phyloP scores from a whole-genome alignment of 2,329 filamentous ascomycete genomes.

The Neonectria faginata region DNA sequence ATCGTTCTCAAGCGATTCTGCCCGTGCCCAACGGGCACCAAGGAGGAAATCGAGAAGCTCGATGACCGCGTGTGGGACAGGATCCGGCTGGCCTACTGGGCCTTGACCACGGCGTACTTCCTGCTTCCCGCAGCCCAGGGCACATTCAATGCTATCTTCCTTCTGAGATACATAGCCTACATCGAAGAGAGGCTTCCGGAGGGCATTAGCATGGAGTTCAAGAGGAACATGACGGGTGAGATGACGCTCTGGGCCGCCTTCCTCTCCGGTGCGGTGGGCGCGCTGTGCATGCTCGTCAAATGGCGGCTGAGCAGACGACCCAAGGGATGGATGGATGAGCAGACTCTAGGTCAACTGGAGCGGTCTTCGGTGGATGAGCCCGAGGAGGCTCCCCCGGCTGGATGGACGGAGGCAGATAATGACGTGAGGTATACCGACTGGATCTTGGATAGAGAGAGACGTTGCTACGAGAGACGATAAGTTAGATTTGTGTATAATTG shows the following conservation, averaged over 20 bases:
- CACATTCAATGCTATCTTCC: conserved; percentile 33
- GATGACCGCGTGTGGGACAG: conserved; percentile 45
- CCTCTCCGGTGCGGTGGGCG: conserved; percentile 30
- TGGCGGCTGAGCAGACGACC: conserved; percentile 43
- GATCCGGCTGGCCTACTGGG: conserved; percentile 42
- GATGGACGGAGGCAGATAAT: conserved; percentile 12
- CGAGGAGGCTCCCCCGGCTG: conserved; percentile 14
- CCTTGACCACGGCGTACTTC: conserved; percentile 37
- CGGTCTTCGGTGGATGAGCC: conserved; percentile 9
- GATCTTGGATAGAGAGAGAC: background rate
- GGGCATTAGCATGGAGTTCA: conserved; percentile 41
- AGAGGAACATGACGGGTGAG: conserved; percentile 29
- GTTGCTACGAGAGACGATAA: conserved; percentile 7
- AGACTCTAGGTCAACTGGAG: conserved; percentile 36
- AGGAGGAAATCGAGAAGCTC: conserved; percentile 43
- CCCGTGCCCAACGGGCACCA: conserved; percentile 41
- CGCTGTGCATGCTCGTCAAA: conserved; percentile 39
- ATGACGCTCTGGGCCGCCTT: conserved; percentile 41
- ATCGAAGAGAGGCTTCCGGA: conserved; percentile 40
- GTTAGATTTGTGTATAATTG: background rate
- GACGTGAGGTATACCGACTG: conserved; percentile 38
- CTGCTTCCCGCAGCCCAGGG: conserved; percentile 34
- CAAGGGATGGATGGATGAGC: conserved; percentile 41
- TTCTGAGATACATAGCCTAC: conserved; percentile 34
- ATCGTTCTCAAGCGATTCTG: conserved; percentile 44